A percentile compares a stretch with the other conserved stretches of the same genome.
Conservation (phyloP, 2,329 filamentous ascomycete genomes). For the Phaeomoniella chlamydospora region DNA sequence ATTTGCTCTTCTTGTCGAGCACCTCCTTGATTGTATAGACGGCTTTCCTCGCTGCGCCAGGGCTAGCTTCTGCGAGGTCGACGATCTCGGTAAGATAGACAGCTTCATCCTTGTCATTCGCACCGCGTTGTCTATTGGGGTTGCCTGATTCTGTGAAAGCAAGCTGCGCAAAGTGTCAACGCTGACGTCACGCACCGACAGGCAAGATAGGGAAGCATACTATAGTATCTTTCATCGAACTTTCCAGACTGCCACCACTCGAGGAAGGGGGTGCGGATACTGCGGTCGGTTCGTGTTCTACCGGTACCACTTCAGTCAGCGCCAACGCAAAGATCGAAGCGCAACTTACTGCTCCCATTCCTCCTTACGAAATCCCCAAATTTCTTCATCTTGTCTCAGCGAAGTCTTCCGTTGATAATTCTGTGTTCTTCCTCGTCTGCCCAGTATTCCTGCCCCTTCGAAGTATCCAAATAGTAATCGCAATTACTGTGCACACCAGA, state of each 20-base stretch:
- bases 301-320: background rate
- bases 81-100: background rate
- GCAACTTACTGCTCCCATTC: background rate
- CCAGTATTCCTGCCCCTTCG: too few species aligned
- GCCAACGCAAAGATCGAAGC: background rate
- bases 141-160: background rate
- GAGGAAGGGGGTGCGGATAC: background rate
- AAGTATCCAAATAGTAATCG: too few species aligned
- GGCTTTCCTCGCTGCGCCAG: background rate
- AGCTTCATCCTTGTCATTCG: background rate
- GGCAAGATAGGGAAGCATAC: background rate
- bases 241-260: background rate
- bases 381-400: background rate
- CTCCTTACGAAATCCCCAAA: background rate
- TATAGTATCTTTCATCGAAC: background rate
- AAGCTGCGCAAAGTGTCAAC: background rate
- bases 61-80: background rate
- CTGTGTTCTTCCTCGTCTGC: too few species aligned
- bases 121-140: background rate
- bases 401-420: too few species aligned
- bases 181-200: background rate
- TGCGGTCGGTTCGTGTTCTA: background rate
- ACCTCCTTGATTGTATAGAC: background rate
- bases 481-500: too few species aligned
- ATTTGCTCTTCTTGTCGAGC: background rate